Conservation (phyloP, 2,329 filamentous ascomycete genomes). For the Neofusicoccum parvum region DNA sequence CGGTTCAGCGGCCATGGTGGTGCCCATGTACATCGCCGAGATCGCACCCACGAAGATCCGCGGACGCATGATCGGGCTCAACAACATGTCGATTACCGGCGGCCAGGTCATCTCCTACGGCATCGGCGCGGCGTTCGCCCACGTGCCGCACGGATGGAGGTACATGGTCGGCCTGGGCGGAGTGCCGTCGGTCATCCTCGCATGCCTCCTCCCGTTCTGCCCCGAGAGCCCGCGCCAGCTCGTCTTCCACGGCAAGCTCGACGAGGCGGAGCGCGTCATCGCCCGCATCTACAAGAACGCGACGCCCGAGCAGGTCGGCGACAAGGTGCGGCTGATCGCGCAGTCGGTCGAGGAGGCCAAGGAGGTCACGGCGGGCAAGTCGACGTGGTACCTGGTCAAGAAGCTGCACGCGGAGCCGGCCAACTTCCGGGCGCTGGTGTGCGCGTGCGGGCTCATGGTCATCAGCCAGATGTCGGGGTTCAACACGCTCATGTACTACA, state of each 20-base stretch:
- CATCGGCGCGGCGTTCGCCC: slow-evolving; percentile 34
- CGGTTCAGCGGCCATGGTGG: slow-evolving; percentile 52
- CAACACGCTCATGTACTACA: slow-evolving; percentile 51
- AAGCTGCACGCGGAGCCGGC: slow-evolving; percentile 48
- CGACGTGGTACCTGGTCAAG: slow-evolving; percentile 46
- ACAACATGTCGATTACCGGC: slow-evolving; percentile 47
- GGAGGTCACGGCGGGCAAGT: slow-evolving; percentile 41
- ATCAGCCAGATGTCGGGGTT: slow-evolving; percentile 53
- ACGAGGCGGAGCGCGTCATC: slow-evolving; percentile 45
- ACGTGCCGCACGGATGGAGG: slow-evolving; percentile 51
- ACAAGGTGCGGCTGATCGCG: slow-evolving; percentile 49
- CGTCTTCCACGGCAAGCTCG: slow-evolving; percentile 45
- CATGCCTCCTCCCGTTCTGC: slow-evolving; percentile 47
- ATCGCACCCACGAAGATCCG: slow-evolving; percentile 53
- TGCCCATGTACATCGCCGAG: slow-evolving; percentile 52
- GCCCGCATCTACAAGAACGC: slow-evolving; percentile 46
- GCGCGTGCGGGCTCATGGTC: slow-evolving; percentile 56
- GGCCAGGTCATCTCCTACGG: slow-evolving; percentile 35
- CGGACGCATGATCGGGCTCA: slow-evolving; percentile 52
- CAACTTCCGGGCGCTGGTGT: slow-evolving; percentile 50
- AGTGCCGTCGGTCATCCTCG: slow-evolving; percentile 50
- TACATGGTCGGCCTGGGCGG: slow-evolving; percentile 54
- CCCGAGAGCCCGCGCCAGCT: slow-evolving; percentile 54
- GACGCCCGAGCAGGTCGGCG: slow-evolving; percentile 46
- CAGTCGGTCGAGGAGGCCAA: slow-evolving; percentile 44